A percentile compares a stretch with the other conserved stretches of the same genome.
phyloP scores from a whole-genome alignment of 306 rosid genomes.

The Benincasa hispida region DNA sequence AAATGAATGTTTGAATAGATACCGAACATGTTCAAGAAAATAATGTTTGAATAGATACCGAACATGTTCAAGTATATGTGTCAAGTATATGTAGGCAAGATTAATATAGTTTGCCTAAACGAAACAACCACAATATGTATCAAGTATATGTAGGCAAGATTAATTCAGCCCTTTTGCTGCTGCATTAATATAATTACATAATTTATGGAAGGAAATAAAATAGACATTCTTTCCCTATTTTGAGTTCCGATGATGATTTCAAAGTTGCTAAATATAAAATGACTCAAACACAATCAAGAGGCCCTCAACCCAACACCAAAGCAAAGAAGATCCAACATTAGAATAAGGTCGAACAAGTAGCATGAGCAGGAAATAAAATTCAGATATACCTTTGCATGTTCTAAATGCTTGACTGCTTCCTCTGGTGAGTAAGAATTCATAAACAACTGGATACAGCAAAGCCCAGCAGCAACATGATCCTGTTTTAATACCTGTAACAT shows the following conservation, averaged over 20 bases:
- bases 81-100: too few relatives aligned
- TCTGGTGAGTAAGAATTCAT: conserved; percentile 76
- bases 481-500: conserved; percentile 64
- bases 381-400: conserved; percentile 72
- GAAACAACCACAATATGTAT: too few relatives aligned
- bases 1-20: too few relatives aligned
- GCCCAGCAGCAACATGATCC: conserved; percentile 95
- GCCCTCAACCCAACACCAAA: background rate
- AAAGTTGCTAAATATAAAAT: background rate
- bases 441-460: conserved; percentile 93
- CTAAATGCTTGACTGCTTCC: conserved; percentile 90
- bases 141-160: background rate
- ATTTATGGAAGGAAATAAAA: background rate
- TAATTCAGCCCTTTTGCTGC: background rate
- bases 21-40: too few relatives aligned
- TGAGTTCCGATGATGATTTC: background rate
- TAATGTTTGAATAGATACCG: too few relatives aligned
- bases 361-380: background rate
- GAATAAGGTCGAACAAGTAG: background rate
- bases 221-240: background rate
- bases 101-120: too few relatives aligned
- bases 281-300: background rate
- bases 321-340: background rate
- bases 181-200: background rate
- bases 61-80: too few relatives aligned